These are phyloP conservation scores for Trametes versicolor DNA, from an alignment of 1,284 basidiomycete genomes.

Conservation along the genomic window DNA sequence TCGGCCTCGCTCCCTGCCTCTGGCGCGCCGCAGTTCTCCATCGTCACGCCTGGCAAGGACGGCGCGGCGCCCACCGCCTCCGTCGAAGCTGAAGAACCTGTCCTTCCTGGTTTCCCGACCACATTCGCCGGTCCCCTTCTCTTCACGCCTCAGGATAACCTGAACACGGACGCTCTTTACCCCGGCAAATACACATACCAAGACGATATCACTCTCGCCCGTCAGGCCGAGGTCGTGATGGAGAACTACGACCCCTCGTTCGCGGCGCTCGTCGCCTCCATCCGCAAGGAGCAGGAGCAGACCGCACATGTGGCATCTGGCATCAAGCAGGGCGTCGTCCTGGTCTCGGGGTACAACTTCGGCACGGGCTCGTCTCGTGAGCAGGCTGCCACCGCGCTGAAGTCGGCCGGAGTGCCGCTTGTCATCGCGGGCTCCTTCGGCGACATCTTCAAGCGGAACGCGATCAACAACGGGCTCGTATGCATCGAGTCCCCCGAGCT, in stretches of 20 bases:
- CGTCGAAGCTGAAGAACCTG: slow-evolving; percentile 58
- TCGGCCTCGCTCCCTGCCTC: slow-evolving; percentile 60
- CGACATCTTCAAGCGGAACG: slow-evolving; percentile 99
- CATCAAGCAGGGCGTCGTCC: slow-evolving; percentile 68
- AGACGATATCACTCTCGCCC: slow-evolving; percentile 96
- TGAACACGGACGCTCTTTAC: slow-evolving; percentile 99
- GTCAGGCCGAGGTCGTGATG: slow-evolving; percentile 97
- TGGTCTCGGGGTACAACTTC: slow-evolving; percentile 98
- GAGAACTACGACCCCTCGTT: slow-evolving; percentile 98
- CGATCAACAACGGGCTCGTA: slow-evolving; percentile 98
- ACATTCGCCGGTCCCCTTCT: slow-evolving; percentile 87
- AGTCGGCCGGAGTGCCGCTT: slow-evolving; percentile 91
- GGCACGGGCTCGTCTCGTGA: slow-evolving; percentile 99
- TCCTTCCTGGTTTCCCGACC: slow-evolving; percentile 86
- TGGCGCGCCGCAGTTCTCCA: slow-evolving; percentile 68
- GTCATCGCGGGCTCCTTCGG: slow-evolving; percentile 98
- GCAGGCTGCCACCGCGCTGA: slow-evolving; percentile 97
- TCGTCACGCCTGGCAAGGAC: slow-evolving; percentile 49
- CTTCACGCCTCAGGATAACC: slow-evolving; percentile 96
- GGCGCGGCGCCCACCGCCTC: slow-evolving; percentile 41
- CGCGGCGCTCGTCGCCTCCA: slow-evolving; percentile 75
- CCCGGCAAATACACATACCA: slow-evolving; percentile 99
- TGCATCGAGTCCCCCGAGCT: slow-evolving; percentile 94
- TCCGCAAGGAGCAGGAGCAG: slow-evolving; percentile 52
- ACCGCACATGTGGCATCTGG: slow-evolving; percentile 28